A percentile compares a stretch with the other conserved stretches of the same genome.
These are phyloP conservation scores for Polyporus tsugae DNA, from an alignment of 1,284 basidiomycete species.

Conservation along the genomic window DNA sequence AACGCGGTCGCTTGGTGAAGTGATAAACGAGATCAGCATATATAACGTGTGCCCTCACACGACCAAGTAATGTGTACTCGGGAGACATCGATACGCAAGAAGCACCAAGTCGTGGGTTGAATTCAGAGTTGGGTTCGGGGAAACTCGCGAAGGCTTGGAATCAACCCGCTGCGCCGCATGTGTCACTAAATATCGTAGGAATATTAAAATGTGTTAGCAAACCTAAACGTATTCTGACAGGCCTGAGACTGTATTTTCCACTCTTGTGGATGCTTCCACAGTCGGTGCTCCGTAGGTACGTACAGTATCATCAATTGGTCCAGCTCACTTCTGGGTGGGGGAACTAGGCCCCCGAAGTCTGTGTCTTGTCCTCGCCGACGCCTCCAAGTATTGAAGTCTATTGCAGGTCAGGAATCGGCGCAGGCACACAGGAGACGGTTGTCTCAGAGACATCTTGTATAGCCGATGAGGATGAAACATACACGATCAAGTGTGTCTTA, in stretches of 20 bases:
- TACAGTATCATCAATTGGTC: neutral
- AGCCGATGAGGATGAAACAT: constrained; percentile 14
- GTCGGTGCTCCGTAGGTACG: constrained; percentile 1
- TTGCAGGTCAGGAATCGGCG: neutral
- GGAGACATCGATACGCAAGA: neutral
- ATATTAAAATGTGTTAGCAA: neutral
- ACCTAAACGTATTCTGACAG: neutral
- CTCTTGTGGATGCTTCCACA: neutral
- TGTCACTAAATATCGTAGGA: neutral
- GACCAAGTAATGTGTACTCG: constrained; percentile 1
- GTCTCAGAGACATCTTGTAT: constrained; percentile 1
- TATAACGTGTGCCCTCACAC: constrained; percentile 13
- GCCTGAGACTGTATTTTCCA: neutral
- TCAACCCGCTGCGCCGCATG: neutral
- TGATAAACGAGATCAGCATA: constrained; percentile 5
- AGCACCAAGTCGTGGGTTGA: neutral
- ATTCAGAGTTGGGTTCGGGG: neutral
- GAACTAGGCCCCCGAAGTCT: neutral
- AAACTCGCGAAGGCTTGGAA: neutral
- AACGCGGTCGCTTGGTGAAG: constrained; percentile 2
- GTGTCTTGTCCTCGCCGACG: neutral
- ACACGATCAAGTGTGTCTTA: constrained; percentile 2
- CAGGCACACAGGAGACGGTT: neutral
- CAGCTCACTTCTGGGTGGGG: neutral
- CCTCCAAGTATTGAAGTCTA: neutral